phyloP scores from a whole-genome alignment of 2,329 filamentous ascomycete species.

The Aureobasidium sp. region DNA sequence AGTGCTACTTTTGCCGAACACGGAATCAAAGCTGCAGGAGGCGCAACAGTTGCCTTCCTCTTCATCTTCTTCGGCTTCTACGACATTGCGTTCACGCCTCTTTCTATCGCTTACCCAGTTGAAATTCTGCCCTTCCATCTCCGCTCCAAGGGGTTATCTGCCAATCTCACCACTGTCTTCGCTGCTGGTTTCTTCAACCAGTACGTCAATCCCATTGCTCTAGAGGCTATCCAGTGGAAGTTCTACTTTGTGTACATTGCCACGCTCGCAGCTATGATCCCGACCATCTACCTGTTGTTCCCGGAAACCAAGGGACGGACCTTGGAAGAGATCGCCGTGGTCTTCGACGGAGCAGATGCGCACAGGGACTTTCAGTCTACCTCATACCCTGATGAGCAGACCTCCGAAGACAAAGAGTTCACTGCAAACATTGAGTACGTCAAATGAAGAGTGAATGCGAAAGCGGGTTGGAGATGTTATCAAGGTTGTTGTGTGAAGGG shows the following conservation, averaged over 20 bases:
- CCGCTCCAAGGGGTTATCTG: neutral
- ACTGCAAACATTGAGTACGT: too few relatives aligned
- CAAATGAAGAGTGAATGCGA: too few relatives aligned
- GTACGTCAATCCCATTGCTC: constrained; percentile 42
- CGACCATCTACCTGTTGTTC: constrained; percentile 39
- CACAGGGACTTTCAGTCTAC: too few relatives aligned
- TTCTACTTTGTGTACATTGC: constrained; percentile 33
- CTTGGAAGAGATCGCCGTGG: constrained; percentile 50
- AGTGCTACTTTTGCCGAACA: neutral
- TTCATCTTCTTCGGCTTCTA: constrained; percentile 36
- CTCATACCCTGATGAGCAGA: too few relatives aligned
- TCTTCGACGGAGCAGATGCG: constrained; percentile 41
- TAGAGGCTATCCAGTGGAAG: constrained; percentile 32
- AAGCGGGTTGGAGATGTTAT: too few relatives aligned
- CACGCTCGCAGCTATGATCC: constrained; percentile 36
- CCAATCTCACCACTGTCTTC: too few relatives aligned
- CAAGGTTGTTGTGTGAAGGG: too few relatives aligned
- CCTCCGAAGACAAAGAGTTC: too few relatives aligned
- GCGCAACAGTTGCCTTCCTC: constrained; percentile 24
- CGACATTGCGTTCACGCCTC: constrained; percentile 31
- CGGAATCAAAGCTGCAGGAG: neutral
- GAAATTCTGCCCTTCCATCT: constrained; percentile 12
- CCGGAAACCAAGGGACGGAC: constrained; percentile 48
- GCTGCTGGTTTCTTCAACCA: neutral
- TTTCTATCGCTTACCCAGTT: constrained; percentile 15